These are phyloP conservation scores for Cladochytrium replicatum DNA, from an alignment of 192 early-diverging fungal genomes.

Conservation along the genomic window DNA sequence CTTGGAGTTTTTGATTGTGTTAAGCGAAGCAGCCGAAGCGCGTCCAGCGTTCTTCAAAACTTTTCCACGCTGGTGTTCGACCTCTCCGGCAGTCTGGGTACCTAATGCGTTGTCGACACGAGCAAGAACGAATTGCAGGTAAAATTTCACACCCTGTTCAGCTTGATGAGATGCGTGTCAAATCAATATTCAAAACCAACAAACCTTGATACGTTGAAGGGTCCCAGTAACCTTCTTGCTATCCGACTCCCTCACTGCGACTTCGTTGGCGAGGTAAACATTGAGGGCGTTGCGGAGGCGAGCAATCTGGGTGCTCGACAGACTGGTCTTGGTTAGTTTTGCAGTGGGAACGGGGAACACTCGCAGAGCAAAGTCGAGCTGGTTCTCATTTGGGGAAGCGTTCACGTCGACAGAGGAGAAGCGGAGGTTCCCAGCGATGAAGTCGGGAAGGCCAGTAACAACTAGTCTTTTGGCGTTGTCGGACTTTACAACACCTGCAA, in stretches of 20 bases:
- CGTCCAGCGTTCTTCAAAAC: background rate
- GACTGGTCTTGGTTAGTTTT: background rate
- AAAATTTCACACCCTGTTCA: conserved; percentile 1
- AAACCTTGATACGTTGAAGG: background rate
- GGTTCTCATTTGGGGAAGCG: background rate
- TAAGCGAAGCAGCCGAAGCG: background rate
- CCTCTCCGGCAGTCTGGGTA: background rate
- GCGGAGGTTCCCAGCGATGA: background rate
- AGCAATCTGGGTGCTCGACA: background rate
- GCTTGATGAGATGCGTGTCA: no score
- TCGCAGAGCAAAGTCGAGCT: background rate
- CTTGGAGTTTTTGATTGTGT: background rate
- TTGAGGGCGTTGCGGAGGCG: background rate
- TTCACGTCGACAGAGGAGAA: background rate
- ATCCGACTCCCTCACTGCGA: background rate
- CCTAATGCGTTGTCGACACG: no score
- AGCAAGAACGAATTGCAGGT: background rate
- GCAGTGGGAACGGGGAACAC: background rate
- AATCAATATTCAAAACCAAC: no score
- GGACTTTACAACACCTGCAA: background rate
- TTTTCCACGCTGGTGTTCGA: background rate
- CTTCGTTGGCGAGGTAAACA: background rate
- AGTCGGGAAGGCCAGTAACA: background rate
- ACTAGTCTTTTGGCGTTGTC: background rate
- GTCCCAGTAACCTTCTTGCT: background rate